Evolutionary conservation across 768 basidiomycete species (phyloP), one percentile per base, ranked within the genome.

Genomic region (Paxillus rubicundulus): DNA sequence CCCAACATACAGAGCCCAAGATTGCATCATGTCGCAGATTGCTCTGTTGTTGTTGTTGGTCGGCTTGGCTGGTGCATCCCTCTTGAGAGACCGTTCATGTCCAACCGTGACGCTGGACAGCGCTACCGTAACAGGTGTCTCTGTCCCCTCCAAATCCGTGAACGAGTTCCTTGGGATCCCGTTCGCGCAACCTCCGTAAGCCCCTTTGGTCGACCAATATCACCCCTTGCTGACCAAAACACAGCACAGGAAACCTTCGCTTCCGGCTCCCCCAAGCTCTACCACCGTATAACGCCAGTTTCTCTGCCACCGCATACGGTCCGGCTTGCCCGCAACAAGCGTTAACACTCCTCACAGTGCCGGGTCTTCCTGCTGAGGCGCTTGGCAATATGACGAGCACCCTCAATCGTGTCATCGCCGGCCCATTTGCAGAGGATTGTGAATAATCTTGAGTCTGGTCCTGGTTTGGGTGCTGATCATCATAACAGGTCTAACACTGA

Each of bases 131-230:
- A 58, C 58, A 21, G 73, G 74, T 1, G 2, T 50, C 1, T 24
- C 24, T 6, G 24, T 24, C 5, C 28, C 53, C 9, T 56, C 55
- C 2, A 69, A 65, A 6, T 46, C 41, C 18, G 60, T 70, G 0
- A 56, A 61, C 5, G 47, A 61, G 14, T 78, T 72, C 52, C 57
- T 76, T 1, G 77, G 76, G 6, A 73, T 78, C 16, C 76, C 72
- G 0, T 78, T 70, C 37, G 72, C 75, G 12, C 52, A 66, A 20
- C 67, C 74, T 36, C 73, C 71, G 73, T 77, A 58, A 18, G 71
- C 57, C 14, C 21, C 24, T 24, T 4, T 24, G 24, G 4, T 6
- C 6, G 24, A 16, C 20, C 18, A 18, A 21, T 9, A 16, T 5
- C 7, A 16, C 27, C 14, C 9, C 18, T 24, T 12, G 16, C 27